Evolutionary conservation across 495 filamentous ascomycete genomes (phyloP).

Genomic region (Margaritispora aquatica): DNA sequence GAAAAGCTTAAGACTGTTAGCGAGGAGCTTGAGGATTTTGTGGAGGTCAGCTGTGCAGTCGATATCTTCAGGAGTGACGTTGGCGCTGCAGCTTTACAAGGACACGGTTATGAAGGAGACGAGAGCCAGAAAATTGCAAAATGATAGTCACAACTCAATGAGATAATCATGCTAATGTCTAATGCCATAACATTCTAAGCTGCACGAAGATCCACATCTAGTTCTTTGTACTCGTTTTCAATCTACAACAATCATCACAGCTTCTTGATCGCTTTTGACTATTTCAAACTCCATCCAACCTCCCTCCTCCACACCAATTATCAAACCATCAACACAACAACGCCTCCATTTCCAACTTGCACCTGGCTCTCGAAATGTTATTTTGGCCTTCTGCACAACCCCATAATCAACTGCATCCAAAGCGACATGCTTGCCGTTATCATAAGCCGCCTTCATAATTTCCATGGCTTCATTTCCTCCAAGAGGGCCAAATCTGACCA

Average conservation of each 20-base stretch:
- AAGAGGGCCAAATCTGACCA: conserved; percentile 69
- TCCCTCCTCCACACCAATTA: conserved; percentile 59
- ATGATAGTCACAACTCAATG: no score
- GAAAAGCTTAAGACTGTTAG: conserved; percentile 96
- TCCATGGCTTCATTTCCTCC: conserved; percentile 58
- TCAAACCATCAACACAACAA: conserved; percentile 84
- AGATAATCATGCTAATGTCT: no score
- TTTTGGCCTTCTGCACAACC: conserved; percentile 51
- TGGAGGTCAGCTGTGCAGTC: conserved; percentile 65
- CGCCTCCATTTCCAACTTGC: conserved; percentile 59
- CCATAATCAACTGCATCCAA: conserved; percentile 47
- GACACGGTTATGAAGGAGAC: conserved; percentile 4
- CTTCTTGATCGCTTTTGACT: conserved; percentile 20
- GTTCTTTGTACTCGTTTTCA: no score
- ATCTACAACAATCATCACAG: conserved; percentile 12
- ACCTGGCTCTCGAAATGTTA: conserved; percentile 59
- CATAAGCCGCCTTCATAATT: conserved; percentile 71
- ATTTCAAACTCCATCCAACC: conserved; percentile 63
- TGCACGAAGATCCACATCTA: no score
- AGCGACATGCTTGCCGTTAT: conserved; percentile 63
- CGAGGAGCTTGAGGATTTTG: conserved; percentile 93
- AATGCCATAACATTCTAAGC: no score
- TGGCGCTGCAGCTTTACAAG: conserved; percentile 15
- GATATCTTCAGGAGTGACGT: conserved; percentile 26
- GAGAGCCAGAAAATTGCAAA: no score